Percentiles rank a stretch among this genome's conserved stretches.
These are phyloP conservation scores for Fraxinus floribunda DNA, from an alignment of 305 asterid genomes.

Conservation along the genomic window DNA sequence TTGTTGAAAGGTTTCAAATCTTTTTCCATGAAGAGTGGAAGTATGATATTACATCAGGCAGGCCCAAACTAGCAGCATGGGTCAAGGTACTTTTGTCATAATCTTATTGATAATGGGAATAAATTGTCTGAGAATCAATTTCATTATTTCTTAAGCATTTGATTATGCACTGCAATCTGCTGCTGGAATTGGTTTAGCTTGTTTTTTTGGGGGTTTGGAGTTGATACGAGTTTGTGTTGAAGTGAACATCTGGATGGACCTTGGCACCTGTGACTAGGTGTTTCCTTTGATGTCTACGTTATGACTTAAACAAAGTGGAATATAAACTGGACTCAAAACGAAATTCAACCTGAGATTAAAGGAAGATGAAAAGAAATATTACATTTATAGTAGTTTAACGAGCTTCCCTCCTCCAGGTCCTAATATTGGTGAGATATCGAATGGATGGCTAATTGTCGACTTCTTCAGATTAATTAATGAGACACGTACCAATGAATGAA, in stretches of 20 bases:
- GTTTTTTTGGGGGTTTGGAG: background rate
- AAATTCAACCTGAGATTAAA: background rate
- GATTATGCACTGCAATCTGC: background rate
- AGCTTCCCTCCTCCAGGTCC: background rate
- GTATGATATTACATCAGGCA: constrained; percentile 54
- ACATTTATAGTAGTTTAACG: background rate
- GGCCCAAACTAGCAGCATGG: constrained; percentile 67
- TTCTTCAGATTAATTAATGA: background rate
- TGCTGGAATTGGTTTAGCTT: background rate
- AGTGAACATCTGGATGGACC: background rate
- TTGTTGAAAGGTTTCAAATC: constrained; percentile 54
- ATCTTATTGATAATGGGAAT: background rate
- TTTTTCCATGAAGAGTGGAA: constrained; percentile 40
- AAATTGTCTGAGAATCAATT: background rate
- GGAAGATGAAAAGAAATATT: background rate
- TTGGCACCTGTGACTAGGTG: background rate
- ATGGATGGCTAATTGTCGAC: background rate
- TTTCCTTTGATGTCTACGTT: background rate
- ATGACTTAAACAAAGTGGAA: background rate
- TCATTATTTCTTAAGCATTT: background rate
- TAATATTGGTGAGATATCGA: background rate
- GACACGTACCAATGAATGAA: background rate
- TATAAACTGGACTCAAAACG: background rate
- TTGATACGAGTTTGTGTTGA: background rate
- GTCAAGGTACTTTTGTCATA: constrained; percentile 41